phyloP scores from a whole-genome alignment of 2,329 filamentous ascomycete species.

The Cryphonectria naterciae region DNA sequence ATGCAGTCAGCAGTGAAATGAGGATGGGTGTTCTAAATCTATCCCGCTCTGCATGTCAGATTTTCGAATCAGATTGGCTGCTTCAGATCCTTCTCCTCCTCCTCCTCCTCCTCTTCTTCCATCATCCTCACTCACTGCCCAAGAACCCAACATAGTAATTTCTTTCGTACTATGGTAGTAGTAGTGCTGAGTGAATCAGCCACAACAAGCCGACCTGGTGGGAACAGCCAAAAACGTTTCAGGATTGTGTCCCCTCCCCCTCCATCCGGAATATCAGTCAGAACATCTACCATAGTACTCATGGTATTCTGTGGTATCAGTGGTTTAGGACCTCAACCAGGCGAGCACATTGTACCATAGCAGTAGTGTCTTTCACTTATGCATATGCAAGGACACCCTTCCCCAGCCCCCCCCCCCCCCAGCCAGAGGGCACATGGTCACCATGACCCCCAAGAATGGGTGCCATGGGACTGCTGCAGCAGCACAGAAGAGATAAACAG shows the following conservation, averaged over 20 bases:
- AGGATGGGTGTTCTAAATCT: slow-evolving; percentile 10
- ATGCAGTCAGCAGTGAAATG: slow-evolving; percentile 1
- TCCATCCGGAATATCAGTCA: not conserved
- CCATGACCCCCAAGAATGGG: not conserved
- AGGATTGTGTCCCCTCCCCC: not conserved
- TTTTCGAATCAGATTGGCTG: not conserved
- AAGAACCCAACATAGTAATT: not conserved
- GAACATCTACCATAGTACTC: not conserved
- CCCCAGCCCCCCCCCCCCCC: not conserved
- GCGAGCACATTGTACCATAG: not conserved
- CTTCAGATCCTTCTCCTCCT: not conserved
- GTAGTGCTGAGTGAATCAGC: not conserved
- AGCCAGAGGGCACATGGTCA: not conserved
- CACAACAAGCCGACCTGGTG: not conserved
- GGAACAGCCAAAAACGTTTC: not conserved
- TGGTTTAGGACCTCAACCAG: not conserved
- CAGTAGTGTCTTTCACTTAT: not conserved
- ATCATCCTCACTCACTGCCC: not conserved
- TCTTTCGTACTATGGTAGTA: not conserved
- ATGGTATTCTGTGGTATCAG: too few species aligned
- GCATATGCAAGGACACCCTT: slow-evolving; percentile 7
- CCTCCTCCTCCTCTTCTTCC: not conserved
- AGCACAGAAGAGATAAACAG: slow-evolving; percentile 11
- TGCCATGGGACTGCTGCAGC: not conserved
- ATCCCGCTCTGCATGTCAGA: not conserved